Percentiles rank a stretch among this genome's conserved stretches.
phyloP scores from a whole-genome alignment of 2,329 filamentous ascomycete genomes.

The Beauveria sp. region DNA sequence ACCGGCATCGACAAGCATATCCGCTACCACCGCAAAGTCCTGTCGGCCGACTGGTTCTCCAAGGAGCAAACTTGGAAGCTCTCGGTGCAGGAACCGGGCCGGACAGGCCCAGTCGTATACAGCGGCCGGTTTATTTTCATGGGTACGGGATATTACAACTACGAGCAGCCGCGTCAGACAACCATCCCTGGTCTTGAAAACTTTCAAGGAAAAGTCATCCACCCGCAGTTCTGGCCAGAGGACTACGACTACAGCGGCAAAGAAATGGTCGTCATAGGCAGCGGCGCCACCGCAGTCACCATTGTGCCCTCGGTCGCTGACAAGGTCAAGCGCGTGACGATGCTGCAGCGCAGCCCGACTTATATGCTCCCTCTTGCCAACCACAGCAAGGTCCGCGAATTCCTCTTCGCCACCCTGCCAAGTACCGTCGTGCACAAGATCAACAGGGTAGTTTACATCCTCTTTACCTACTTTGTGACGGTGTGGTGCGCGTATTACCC shows the following conservation, averaged over 20 bases:
- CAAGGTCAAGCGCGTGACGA: constrained; percentile 60
- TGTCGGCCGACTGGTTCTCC: background rate
- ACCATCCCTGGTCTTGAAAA: constrained; percentile 59
- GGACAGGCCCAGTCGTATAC: constrained; percentile 16
- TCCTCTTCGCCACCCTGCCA: constrained; percentile 39
- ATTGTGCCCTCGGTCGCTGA: constrained; percentile 63
- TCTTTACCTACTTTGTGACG: constrained; percentile 10
- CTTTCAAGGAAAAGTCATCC: constrained; percentile 57
- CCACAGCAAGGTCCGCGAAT: constrained; percentile 26
- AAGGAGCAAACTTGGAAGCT: background rate
- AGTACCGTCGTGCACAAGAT: constrained; percentile 36
- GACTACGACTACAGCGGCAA: constrained; percentile 59
- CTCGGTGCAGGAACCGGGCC: background rate
- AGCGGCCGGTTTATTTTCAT: constrained; percentile 50
- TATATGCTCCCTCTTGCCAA: constrained; percentile 55
- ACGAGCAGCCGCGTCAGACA: constrained; percentile 51
- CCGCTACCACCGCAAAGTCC: background rate
- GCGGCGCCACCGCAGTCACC: constrained; percentile 75
- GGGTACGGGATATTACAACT: constrained; percentile 64
- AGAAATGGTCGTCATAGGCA: constrained; percentile 64
- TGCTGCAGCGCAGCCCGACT: constrained; percentile 72
- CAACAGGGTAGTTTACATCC: constrained; percentile 27
- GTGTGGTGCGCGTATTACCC: constrained; percentile 37
- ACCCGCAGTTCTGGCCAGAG: constrained; percentile 72
- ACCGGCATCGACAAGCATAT: constrained; percentile 36